These are phyloP conservation scores for Psidium friedrichsthalianum DNA, from an alignment of 345 rosid species.

Conservation along the genomic window DNA sequence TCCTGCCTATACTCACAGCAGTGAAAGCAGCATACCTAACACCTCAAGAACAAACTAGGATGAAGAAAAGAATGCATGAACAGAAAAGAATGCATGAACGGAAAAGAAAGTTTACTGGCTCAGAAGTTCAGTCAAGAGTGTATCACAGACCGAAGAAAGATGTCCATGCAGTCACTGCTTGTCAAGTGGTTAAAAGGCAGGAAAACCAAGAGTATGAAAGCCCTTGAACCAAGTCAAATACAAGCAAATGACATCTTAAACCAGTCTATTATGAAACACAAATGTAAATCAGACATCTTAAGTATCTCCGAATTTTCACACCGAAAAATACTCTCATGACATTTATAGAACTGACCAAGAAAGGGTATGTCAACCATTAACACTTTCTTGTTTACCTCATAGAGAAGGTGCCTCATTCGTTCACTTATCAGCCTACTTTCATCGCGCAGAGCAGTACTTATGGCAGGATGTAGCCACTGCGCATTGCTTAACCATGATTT, in stretches of 20 bases:
- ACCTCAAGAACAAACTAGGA: neutral
- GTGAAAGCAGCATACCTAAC: neutral
- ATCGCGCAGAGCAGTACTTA: constrained; percentile 35
- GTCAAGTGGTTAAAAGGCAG: neutral
- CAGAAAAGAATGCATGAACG: neutral
- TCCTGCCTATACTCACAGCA: neutral
- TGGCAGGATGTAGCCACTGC: constrained; percentile 54
- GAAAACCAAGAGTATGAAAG: neutral
- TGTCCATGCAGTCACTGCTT: neutral
- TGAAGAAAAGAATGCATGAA: neutral
- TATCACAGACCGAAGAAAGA: neutral
- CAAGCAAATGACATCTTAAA: neutral
- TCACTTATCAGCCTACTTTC: constrained; percentile 53
- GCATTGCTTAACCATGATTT: constrained; percentile 36
- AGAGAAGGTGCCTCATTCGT: constrained; percentile 51
- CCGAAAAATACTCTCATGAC: neutral
- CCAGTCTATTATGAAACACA: neutral
- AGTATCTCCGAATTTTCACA: neutral
- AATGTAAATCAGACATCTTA: neutral
- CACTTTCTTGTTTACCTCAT: constrained; percentile 26
- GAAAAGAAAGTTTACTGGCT: neutral
- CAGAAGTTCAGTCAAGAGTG: neutral
- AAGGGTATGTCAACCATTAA: neutral
- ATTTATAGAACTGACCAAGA: neutral
- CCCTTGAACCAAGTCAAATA: neutral